Base-by-base conservation (phyloP, 179 eudicot genomes). In the Gypsophila paniculata region DNA sequence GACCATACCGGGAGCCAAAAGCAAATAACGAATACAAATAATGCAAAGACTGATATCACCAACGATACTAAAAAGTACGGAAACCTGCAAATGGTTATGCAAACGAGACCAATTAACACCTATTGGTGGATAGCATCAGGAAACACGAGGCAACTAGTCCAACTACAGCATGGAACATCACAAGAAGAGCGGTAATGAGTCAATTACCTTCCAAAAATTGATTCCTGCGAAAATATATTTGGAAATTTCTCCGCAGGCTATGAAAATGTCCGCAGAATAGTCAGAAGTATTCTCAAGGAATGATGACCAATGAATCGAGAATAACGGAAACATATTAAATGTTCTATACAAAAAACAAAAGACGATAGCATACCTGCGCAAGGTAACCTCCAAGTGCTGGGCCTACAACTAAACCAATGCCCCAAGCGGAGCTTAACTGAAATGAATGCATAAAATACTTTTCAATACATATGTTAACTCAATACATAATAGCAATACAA, bases 201-300 rank as follows among this genome's bases (percentile, higher is more conserved):
- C 10, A 7, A 4, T 52, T 67, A 89, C 94, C 91, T 85, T 55
- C 89, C 94, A 64, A 89, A 89, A 36, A 89, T 57, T 72, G 91
- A 89, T 49, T 82, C 81, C 32, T 73, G 72, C 7, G 94, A 81
- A 75, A 89, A 89, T 17, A 87, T 7, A 29, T 66, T 59, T 7
- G 94, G 91, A 78, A 83, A 87, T 48, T 87, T 89, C 2, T 87
- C 91, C 72, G 90, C 95, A 68, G 95, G 95, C 95, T 89, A 69
- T 23, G 65, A 57, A 18, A 64, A 60, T 44, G 15, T 17, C 22
- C 8, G 8, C 17, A 4, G 15, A 8, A 53, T 18, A 32, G 61
- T 46, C 71, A 68, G 39, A 67, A 25, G 17, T 13, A 51, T 51
- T 13, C 14, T 0, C 55, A 51, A 51, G 14, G 55, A 51, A 51